phyloP scores from a whole-genome alignment of 192 early-diverging fungal genomes.

The Chytriomyces sp. region DNA sequence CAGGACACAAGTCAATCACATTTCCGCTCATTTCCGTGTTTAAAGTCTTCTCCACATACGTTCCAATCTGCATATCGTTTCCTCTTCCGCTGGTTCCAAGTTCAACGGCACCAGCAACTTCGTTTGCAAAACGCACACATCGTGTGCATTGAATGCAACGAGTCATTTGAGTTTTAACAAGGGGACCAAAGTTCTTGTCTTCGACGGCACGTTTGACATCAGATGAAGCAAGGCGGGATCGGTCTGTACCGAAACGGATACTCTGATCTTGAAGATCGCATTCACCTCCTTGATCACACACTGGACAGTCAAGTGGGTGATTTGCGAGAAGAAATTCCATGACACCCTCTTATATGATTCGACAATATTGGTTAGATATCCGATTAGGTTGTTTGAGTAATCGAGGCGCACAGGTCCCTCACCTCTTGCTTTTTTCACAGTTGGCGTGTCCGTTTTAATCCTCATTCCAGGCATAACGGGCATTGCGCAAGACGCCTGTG shows the following conservation, averaged over 20 bases:
- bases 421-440: conserved; percentile 92
- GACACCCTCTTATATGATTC: conserved; percentile 48
- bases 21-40: conserved; percentile 96
- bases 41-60: conserved; percentile 88
- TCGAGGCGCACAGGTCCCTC: background rate
- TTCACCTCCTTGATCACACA: conserved; percentile 99
- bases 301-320: conserved; percentile 98
- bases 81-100: conserved; percentile 95
- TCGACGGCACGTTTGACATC: conserved; percentile 93
- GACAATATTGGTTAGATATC: background rate
- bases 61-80: conserved; percentile 98
- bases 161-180: conserved; percentile 96
- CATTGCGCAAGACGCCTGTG: conserved; percentile 95
- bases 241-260: conserved; percentile 93
- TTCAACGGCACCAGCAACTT: conserved; percentile 94
- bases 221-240: conserved; percentile 84
- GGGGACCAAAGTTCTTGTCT: conserved; percentile 96
- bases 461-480: conserved; percentile 98
- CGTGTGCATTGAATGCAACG: conserved; percentile 99
- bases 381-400: background rate
- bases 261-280: conserved; percentile 99
- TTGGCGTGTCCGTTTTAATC: conserved; percentile 90
- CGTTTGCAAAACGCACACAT: conserved; percentile 97
- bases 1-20: conserved; percentile 97
- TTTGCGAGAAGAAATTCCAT: conserved; percentile 91